A percentile compares a stretch with the other conserved stretches of the same genome.
phyloP scores from a whole-genome alignment of 441 rosid species.

The Aquilaria agallochum region DNA sequence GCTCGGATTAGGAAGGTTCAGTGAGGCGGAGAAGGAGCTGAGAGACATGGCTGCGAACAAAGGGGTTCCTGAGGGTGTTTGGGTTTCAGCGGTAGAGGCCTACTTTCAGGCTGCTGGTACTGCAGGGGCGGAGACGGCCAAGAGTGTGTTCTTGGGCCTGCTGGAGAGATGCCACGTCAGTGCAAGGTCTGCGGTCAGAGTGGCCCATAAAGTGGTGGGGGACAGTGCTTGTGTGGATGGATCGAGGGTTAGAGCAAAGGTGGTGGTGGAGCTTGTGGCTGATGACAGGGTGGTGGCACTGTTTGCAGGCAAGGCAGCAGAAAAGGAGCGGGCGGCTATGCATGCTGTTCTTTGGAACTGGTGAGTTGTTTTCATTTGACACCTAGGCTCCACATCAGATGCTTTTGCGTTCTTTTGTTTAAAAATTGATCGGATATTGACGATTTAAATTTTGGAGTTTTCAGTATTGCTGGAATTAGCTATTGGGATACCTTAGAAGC shows the following conservation, averaged over 20 bases:
- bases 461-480: background rate
- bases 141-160: conserved; percentile 78
- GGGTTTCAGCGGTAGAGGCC: conserved; percentile 94
- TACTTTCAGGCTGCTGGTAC: conserved; percentile 82
- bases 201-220: conserved; percentile 61
- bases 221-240: conserved; percentile 46
- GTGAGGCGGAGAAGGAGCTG: conserved; percentile 91
- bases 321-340: conserved; percentile 72
- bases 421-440: background rate
- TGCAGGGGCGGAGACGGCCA: conserved; percentile 88
- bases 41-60: conserved; percentile 75
- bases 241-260: conserved; percentile 57
- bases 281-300: conserved; percentile 85
- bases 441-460: too few species aligned
- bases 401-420: conserved; percentile 6
- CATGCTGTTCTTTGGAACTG: conserved; percentile 91
- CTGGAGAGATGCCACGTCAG: conserved; percentile 87
- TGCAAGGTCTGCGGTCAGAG: conserved; percentile 74
- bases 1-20: conserved; percentile 75
- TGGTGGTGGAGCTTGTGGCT: conserved; percentile 70
- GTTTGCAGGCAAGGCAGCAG: conserved; percentile 46
- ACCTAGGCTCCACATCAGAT: conserved; percentile 1
- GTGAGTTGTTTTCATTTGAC: conserved; percentile 31
- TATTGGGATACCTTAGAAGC: background rate
- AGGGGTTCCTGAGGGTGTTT: conserved; percentile 85